Percentiles rank a stretch among this genome's conserved stretches.
These are phyloP conservation scores for Cladosporium colombiae DNA, from an alignment of 2,329 filamentous ascomycete genomes.

Conservation along the genomic window DNA sequence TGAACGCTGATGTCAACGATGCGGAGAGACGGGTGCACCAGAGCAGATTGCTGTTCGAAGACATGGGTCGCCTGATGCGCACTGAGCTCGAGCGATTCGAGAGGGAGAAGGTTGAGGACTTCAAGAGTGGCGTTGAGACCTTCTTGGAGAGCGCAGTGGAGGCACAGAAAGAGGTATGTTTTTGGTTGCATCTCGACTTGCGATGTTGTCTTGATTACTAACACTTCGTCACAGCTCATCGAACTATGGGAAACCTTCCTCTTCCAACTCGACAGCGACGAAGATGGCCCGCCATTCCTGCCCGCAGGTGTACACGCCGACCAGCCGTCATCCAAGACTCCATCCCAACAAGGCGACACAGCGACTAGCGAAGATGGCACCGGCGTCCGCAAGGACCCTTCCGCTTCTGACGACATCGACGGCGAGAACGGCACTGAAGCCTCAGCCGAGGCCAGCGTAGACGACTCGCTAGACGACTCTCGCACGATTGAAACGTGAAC, in stretches of 20 bases:
- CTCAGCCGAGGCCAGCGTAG: not conserved
- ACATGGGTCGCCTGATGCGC: constrained; percentile 94
- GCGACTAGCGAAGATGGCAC: not conserved
- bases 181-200: constrained; percentile 2
- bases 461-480: not conserved
- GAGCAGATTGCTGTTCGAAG: constrained; percentile 85
- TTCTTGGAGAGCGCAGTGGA: constrained; percentile 96
- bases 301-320: constrained; percentile 34
- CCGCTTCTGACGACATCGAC: not conserved
- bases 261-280: constrained; percentile 91
- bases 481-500: not conserved
- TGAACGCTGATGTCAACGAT: constrained; percentile 90
- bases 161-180: constrained; percentile 90
- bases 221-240: constrained; percentile 54
- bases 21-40: constrained; percentile 92
- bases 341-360: not conserved
- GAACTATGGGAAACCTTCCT: constrained; percentile 99
- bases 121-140: constrained; percentile 96
- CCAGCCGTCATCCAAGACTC: not conserved
- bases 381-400: not conserved
- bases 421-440: not conserved
- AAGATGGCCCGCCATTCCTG: constrained; percentile 60
- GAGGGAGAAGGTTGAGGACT: constrained; percentile 96
- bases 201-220: constrained; percentile 26
- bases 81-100: constrained; percentile 91